These are phyloP conservation scores for Penicillium sp. DNA, from an alignment of 2,329 filamentous ascomycete species.

Conservation along the genomic window DNA sequence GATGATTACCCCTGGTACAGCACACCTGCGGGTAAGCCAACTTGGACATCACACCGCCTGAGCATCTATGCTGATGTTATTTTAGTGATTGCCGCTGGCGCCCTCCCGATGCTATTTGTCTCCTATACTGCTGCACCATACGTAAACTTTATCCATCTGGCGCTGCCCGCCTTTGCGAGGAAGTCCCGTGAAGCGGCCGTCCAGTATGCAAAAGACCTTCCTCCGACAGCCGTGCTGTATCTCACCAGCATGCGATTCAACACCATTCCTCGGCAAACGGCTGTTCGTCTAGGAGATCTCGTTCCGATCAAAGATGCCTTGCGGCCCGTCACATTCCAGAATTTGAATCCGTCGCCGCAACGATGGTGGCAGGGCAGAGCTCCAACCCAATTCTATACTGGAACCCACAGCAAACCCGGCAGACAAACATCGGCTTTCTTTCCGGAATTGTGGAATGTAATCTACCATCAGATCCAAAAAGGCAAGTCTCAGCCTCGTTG, in stretches of 20 bases:
- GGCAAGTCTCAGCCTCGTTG: conserved; percentile 2
- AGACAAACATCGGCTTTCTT: conserved; percentile 33
- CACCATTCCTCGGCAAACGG: conserved; percentile 35
- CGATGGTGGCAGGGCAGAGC: conserved; percentile 33
- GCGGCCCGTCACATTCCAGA: conserved; percentile 37
- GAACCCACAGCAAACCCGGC: conserved; percentile 32
- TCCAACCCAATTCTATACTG: conserved; percentile 35
- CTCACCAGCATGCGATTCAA: conserved; percentile 42
- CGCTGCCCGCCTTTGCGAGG: conserved; percentile 58
- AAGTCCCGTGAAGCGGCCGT: conserved; percentile 45
- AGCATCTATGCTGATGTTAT: background rate
- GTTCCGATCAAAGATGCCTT: conserved; percentile 27
- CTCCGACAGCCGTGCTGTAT: conserved; percentile 37
- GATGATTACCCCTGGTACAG: conserved; percentile 39
- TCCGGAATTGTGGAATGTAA: conserved; percentile 38
- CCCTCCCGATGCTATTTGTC: conserved; percentile 58
- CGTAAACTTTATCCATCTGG: conserved; percentile 62
- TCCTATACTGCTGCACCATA: conserved; percentile 59
- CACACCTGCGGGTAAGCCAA: conserved; percentile 34
- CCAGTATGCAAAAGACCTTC: conserved; percentile 39
- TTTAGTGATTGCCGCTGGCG: conserved; percentile 51
- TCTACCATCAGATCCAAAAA: conserved; percentile 35
- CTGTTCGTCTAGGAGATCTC: conserved; percentile 38
- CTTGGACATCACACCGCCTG: background rate
- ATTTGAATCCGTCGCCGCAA: conserved; percentile 28